These are phyloP conservation scores for Mrakia blollopis DNA, from an alignment of 768 basidiomycete species.

Conservation along the genomic window DNA sequence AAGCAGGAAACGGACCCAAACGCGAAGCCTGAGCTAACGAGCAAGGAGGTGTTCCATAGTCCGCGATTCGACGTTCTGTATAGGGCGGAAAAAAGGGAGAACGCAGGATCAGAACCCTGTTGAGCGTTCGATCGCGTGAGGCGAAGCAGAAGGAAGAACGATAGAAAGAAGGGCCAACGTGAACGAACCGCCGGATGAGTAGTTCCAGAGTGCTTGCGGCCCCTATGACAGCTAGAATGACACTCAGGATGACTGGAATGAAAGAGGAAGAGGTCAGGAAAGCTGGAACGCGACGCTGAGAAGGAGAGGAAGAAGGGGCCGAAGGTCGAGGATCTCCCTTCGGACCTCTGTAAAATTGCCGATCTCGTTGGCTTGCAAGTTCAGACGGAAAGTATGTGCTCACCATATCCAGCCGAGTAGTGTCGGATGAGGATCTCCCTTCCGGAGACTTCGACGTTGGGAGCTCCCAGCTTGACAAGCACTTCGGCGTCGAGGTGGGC, in stretches of 20 bases:
- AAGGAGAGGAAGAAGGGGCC: neutral
- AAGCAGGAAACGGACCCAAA: slow-evolving; percentile 46
- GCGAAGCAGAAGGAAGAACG: neutral
- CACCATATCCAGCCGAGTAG: slow-evolving; percentile 1
- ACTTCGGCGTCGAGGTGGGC: neutral
- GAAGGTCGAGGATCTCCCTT: neutral
- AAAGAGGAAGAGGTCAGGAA: neutral
- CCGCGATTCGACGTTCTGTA: slow-evolving; percentile 43
- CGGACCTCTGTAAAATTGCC: neutral
- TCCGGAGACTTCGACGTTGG: neutral
- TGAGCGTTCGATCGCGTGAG: neutral
- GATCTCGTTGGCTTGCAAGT: too few species aligned
- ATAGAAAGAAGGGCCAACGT: neutral
- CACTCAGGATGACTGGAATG: slow-evolving; percentile 39
- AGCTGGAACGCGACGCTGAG: neutral
- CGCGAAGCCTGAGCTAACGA: slow-evolving; percentile 41
- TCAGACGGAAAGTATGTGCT: neutral
- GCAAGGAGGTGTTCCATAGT: slow-evolving; percentile 40
- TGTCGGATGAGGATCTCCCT: neutral
- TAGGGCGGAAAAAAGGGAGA: neutral
- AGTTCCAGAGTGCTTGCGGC: slow-evolving; percentile 45
- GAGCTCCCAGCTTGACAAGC: neutral
- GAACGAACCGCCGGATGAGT: slow-evolving; percentile 40
- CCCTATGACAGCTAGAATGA: slow-evolving; percentile 43
- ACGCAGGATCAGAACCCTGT: neutral